Evolutionary conservation across 176 grass and related monocot species (phyloP), one percentile per base, ranked within the genome.

Genomic region (Aechmea fasciata): DNA sequence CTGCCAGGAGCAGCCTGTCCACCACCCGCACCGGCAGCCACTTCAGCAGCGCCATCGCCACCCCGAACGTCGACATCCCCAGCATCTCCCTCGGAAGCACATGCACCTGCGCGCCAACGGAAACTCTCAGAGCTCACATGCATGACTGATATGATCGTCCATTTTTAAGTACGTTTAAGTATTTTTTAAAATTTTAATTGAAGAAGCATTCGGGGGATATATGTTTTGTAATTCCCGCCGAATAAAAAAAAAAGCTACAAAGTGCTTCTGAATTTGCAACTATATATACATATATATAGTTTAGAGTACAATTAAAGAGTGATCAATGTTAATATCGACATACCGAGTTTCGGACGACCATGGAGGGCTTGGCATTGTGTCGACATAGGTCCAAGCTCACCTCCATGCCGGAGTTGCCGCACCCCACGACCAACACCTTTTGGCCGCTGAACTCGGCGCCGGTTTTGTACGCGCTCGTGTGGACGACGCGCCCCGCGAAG

Each of bases 331-430:
- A 23, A 23, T 23, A 48, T 1, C 9, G 22, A 71, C 51, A 85
- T 81, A 99, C 94, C 66, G 89, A 90, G 83, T 90, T 90, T 24
- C 94, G 82, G 71, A 99, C 94, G 33, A 93, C 90, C 80, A 99
- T 72, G 41, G 77, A 80, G 4, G 94, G 90, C 71, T 49, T 77
- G 1, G 87, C 94, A 57, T 79, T 79, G 14, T 99, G 78, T 26
- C 82, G 68, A 73, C 90, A 90, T 76, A 99, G 82, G 80, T 99
- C 94, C 70, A 99, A 67, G 79, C 94, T 90, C 73, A 99, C 86
- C 85, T 99, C 94, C 94, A 93, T 99, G 65, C 94, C 94, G 63
- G 94, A 99, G 73, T 99, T 99, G 67, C 94, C 94, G 68, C 94
- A 99, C 2, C 94, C 94, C 0, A 99, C 66, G 11, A 99, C 94